Base-by-base conservation (phyloP, 306 rosid genomes). In the Pueraria montana region DNA sequence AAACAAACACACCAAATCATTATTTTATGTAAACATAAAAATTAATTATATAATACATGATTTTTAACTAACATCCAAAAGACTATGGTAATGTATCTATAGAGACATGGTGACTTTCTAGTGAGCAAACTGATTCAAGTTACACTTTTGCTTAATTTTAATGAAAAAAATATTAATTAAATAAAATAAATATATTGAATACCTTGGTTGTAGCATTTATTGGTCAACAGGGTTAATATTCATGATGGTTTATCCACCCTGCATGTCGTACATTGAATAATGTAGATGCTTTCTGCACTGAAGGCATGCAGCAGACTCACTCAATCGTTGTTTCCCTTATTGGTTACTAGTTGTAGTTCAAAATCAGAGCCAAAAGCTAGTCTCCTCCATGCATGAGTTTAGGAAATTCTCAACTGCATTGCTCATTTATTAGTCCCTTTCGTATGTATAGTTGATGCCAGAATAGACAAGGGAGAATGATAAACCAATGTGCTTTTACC, bases 391-490 rank as follows among this genome's bases (percentile, higher is more conserved):
- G 68, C 81, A 80, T 73, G 65, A 53, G 59, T 79, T 61, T 75
- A 77, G 79, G 76, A 79, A 83, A 76, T 26, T 65, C 17, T 75
- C 80, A 79, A 68, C 75, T 26, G 68, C 67, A 56, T 69, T 77
- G n/a, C 48, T 80, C 87, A 84, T 87, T 86, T 65, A 88, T 80
- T 83, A 72, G 82, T 72, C 65, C 64, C 13, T 46, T 40, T 69
- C 26, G 45, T 52, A 11, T 74, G 40, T n/a, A 67, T 73, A 79
- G 84, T 84, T 52, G 70, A 80, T 87, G 74, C 93, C 84, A 87
- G 81, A 88, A 67, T 71, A 66, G 93, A 78, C 81, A 74, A 70
- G 68, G 84, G 76, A 30, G 46, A 66, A 36, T 43, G 77, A 65
- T 69, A 50, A 74, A 16, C 74, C 58, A 45, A 11, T 27, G 21